phyloP scores from a whole-genome alignment of 2,329 filamentous ascomycete genomes.

The Fusarium tricinctum region DNA sequence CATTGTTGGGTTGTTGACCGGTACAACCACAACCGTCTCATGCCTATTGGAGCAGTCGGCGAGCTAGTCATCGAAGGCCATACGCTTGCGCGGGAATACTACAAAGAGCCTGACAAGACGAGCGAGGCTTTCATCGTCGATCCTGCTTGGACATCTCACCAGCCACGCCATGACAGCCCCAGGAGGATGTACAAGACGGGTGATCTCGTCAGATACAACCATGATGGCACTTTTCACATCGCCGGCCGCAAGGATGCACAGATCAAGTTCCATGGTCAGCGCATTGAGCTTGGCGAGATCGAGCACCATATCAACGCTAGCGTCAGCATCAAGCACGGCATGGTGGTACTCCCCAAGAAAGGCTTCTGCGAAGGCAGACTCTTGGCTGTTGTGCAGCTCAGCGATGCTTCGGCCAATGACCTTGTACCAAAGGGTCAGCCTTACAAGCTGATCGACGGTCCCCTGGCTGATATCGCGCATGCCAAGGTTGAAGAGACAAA shows the following conservation, averaged over 20 bases:
- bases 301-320: conserved; percentile 49
- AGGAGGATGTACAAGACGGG: conserved; percentile 45
- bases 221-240: conserved; percentile 45
- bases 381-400: conserved; percentile 30
- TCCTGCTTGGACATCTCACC: conserved; percentile 26
- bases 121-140: conserved; percentile 48
- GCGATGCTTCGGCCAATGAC: conserved; percentile 15
- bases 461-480: conserved; percentile 5
- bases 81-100: conserved; percentile 64
- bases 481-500: conserved; percentile 28
- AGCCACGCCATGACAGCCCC: rapidly evolving
- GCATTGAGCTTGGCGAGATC: conserved; percentile 53
- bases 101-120: conserved; percentile 57
- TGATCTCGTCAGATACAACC: conserved; percentile 48
- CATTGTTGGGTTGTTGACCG: conserved; percentile 50
- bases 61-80: conserved; percentile 56
- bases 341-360: conserved; percentile 33
- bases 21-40: conserved; percentile 46
- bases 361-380: conserved; percentile 38
- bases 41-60: conserved; percentile 51
- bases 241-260: conserved; percentile 50
- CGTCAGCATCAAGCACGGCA: conserved; percentile 41
- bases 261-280: conserved; percentile 54
- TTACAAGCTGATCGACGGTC: conserved; percentile 27
- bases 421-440: conserved; percentile 18